A percentile compares a stretch with the other conserved stretches of the same genome.
Conservation (phyloP, 345 rosid genomes). For the Gossypium anomalum region DNA sequence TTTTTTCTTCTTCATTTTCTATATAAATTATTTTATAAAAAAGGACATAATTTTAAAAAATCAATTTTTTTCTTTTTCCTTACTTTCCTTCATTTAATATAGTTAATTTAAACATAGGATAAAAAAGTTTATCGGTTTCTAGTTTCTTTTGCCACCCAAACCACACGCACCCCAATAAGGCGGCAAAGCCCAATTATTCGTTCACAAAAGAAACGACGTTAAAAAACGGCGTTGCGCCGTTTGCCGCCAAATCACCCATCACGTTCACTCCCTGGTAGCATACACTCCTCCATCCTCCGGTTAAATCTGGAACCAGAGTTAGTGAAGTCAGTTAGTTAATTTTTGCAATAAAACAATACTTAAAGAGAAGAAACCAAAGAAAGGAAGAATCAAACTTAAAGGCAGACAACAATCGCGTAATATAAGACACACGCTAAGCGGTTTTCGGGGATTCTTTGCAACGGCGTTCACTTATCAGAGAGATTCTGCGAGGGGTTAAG, state of each 20-base stretch:
- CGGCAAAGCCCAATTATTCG: too few species aligned
- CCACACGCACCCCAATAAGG: too few species aligned
- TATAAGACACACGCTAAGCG: slow-evolving; percentile 37
- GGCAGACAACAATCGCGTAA: slow-evolving; percentile 28
- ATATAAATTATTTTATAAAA: too few species aligned
- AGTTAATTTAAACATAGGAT: too few species aligned
- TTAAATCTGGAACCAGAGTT: slow-evolving; percentile 34
- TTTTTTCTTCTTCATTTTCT: too few species aligned
- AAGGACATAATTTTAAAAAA: too few species aligned
- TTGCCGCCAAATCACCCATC: slow-evolving; percentile 23
- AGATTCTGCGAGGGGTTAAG: too few species aligned
- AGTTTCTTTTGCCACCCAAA: too few species aligned
- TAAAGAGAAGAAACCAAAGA: slow-evolving; percentile 7
- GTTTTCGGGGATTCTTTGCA: slow-evolving; percentile 3
- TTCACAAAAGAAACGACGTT: slow-evolving; percentile 2
- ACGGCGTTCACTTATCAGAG: too few species aligned
- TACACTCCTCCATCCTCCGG: slow-evolving; percentile 4
- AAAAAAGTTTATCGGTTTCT: too few species aligned
- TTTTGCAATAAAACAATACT: neutral
- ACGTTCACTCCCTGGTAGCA: neutral
- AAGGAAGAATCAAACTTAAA: slow-evolving; percentile 14
- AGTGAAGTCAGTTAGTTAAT: neutral
- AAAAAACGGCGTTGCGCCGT: slow-evolving; percentile 10
- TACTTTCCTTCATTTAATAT: too few species aligned
- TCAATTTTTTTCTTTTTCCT: too few species aligned